phyloP scores from a whole-genome alignment of 805 yeast genomes.

The Scheffersomyces spartinae region DNA sequence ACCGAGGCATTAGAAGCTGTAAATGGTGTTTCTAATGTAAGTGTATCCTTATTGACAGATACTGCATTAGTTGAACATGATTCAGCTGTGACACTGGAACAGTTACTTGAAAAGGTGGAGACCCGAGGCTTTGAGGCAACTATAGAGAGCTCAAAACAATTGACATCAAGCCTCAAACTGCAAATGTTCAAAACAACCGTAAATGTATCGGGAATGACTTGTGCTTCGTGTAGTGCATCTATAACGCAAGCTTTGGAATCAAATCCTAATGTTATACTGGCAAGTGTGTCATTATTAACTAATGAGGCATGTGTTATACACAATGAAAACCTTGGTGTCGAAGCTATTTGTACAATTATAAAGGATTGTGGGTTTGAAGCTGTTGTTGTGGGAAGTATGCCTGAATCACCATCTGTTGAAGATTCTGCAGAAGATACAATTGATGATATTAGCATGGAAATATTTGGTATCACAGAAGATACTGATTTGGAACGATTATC shows the following conservation, averaged over 20 bases:
- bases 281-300: conserved; percentile 39
- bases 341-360: no score
- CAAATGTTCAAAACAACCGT: conserved; percentile 18
- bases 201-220: conserved; percentile 49
- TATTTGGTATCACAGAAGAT: conserved; percentile 18
- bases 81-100: conserved; percentile 16
- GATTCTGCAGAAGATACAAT: no score
- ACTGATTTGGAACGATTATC: conserved; percentile 18
- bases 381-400: not conserved
- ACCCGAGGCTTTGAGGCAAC: conserved; percentile 34
- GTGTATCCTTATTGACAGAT: conserved; percentile 69
- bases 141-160: not conserved
- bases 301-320: conserved; percentile 48
- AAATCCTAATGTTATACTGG: conserved; percentile 37
- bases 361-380: conserved; percentile 53
- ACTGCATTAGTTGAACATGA: conserved; percentile 50
- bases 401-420: not conserved
- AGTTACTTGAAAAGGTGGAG: conserved; percentile 47
- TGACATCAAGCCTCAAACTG: no score
- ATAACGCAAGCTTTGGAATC: conserved; percentile 35
- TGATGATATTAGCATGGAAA: conserved; percentile 19
- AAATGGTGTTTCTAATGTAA: conserved; percentile 40
- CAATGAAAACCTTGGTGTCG: no score
- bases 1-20: conserved; percentile 38
- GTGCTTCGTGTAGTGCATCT: conserved; percentile 40